phyloP scores from a whole-genome alignment of 306 rosid genomes.

The Abrus precatorius region DNA sequence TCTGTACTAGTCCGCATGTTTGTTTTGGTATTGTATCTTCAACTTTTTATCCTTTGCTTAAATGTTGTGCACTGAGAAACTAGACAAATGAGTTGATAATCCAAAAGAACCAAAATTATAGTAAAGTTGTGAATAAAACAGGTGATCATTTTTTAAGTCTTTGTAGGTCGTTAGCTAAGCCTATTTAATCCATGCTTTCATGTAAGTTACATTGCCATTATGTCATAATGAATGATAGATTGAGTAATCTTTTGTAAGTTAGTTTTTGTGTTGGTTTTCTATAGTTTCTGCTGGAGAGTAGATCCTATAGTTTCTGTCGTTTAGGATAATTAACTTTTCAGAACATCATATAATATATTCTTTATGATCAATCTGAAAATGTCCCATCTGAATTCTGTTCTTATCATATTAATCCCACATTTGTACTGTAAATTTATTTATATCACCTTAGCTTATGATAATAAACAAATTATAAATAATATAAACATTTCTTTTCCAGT shows the following conservation, averaged over 20 bases:
- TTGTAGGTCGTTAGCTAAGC: conserved; percentile 15
- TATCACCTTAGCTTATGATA: conserved; percentile 33
- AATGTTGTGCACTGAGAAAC: neutral
- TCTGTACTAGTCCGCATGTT: conserved; percentile 26
- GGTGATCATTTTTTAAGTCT: conserved; percentile 9
- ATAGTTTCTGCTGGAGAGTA: conserved; percentile 6
- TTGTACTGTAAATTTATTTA: conserved; percentile 18
- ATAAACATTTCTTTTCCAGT: conserved; percentile 62
- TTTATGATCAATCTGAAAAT: conserved; percentile 32
- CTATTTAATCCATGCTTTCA: neutral
- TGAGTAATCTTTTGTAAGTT: conserved; percentile 17
- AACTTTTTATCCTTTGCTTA: conserved; percentile 24
- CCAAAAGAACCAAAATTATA: neutral
- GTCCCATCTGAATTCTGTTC: conserved; percentile 5
- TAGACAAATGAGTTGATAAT: conserved; percentile 8
- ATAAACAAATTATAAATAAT: conserved; percentile 36
- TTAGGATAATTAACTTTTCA: conserved; percentile 22
- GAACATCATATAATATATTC: conserved; percentile 9
- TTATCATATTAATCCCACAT: neutral
- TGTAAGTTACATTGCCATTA: neutral
- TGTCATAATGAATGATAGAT: neutral
- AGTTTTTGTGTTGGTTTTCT: conserved; percentile 32
- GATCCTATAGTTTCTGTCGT: conserved; percentile 24
- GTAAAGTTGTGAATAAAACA: conserved; percentile 1
- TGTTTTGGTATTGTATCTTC: conserved; percentile 12